These are phyloP conservation scores for Clitopilus hobsonii DNA, from an alignment of 768 basidiomycete genomes.

Conservation along the genomic window DNA sequence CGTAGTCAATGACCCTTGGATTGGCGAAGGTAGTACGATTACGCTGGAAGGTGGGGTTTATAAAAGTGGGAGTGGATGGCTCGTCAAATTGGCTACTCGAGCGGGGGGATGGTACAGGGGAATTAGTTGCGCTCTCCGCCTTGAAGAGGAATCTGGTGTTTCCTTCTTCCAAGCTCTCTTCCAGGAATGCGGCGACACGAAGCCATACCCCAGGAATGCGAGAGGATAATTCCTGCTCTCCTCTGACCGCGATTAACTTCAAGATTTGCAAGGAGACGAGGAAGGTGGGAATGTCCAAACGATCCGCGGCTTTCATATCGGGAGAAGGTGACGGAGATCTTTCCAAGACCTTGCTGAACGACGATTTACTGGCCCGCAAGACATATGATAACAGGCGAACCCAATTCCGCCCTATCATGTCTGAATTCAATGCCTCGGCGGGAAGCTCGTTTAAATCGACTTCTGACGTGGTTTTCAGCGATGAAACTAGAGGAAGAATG, in stretches of 20 bases:
- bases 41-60: conserved; percentile 20
- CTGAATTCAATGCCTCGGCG: conserved; percentile 42
- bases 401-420: conserved; percentile 48
- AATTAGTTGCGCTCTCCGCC: conserved; percentile 17
- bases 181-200: conserved; percentile 52
- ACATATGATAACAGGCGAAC: conserved; percentile 55
- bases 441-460: conserved; percentile 34
- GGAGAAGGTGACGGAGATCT: conserved; percentile 43
- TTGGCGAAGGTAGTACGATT: conserved; percentile 19
- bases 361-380: conserved; percentile 23
- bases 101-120: conserved; percentile 50
- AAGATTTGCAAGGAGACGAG: conserved; percentile 60
- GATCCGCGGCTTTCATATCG: conserved; percentile 25
- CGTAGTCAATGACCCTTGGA: conserved; percentile 66
- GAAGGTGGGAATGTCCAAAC: conserved; percentile 33
- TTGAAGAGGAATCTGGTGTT: conserved; percentile 17
- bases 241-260: conserved; percentile 63
- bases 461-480: conserved; percentile 46
- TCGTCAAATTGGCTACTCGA: conserved; percentile 36
- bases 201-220: conserved; percentile 58
- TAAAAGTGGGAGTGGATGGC: conserved; percentile 19
- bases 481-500: conserved; percentile 55
- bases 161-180: conserved; percentile 48
- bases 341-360: conserved; percentile 36
- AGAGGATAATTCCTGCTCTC: conserved; percentile 51